Evolutionary conservation across 2,329 filamentous ascomycete genomes (phyloP), one percentile per base, ranked within the genome.

Genomic region (Sphaceloma murrayae): DNA sequence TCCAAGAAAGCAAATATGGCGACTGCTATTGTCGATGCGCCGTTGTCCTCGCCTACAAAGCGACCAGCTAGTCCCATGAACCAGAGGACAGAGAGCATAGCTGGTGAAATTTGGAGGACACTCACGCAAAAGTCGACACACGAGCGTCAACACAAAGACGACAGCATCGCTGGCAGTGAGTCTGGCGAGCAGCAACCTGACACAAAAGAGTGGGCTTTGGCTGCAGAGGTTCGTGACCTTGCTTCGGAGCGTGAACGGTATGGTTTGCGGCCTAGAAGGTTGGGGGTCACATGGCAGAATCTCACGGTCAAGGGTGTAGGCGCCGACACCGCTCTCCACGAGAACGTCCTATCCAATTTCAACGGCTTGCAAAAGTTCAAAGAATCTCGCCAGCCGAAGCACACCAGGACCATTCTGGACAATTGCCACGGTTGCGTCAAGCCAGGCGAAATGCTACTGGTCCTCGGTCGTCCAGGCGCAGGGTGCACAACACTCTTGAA

Each of bases 401-500:
- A 79, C 0, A 60, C 80, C 14, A 74, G 74, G 50, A 80, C 77
- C 0, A 78, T 86, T 34, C 62, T 86, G 16, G 71, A 81, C 43
- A 69, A 49, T 31, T 52, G 49, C 16, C 74, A 78, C 56, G 81
- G 81, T 8, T 82, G 78, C 51, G 75, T 85, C 40, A 78, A 79
- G 57, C 80, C 80, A 0, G 82, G 57, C n/a, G 56, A 59, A 48
- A 59, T 59, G 57, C 46, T 59, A 9, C 51, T 58, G n/a, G 57
- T 59, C 1, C 50, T 59, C 6, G 68, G 67, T 11, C 56, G 66
- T 9, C 68, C 68, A 0, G 73, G 68, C 0, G 76, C 73, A 3
- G 78, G 79, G 4, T 86, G 82, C 57, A 83, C 80, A 0, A 82
- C 80, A 0, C 67, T 86, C 11, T 66, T 87, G 34, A 85, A 82